Evolutionary conservation across 768 basidiomycete species (phyloP).

Genomic region (Kockovaella imperatae): DNA sequence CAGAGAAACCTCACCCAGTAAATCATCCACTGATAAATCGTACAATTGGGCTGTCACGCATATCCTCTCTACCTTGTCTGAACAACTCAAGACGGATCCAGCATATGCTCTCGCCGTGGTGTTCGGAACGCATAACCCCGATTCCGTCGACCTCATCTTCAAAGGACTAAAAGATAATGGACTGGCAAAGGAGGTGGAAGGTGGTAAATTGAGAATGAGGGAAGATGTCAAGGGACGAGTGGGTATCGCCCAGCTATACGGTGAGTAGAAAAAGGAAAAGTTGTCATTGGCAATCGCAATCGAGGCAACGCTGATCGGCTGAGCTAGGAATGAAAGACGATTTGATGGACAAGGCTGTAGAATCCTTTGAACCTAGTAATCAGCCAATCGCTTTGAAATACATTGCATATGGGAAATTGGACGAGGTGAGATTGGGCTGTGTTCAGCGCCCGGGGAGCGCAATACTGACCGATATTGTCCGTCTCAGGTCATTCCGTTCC

Average conservation of each 20-base stretch:
- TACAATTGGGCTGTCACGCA: constrained; percentile 59
- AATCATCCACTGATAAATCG: constrained; percentile 56
- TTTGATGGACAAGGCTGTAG: constrained; percentile 63
- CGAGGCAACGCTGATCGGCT: constrained; percentile 31
- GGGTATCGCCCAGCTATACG: constrained; percentile 73
- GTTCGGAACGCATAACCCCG: constrained; percentile 82
- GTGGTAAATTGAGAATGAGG: constrained; percentile 47
- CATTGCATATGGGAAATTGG: constrained; percentile 27
- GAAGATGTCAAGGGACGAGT: constrained; percentile 60
- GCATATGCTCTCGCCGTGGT: constrained; percentile 56
- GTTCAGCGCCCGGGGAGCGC: too few species aligned
- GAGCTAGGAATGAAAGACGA: constrained; percentile 81
- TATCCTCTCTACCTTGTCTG: constrained; percentile 55
- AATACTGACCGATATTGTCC: constrained; percentile 43
- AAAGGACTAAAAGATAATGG: constrained; percentile 55
- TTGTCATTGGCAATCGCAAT: background rate
- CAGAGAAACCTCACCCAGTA: constrained; percentile 14
- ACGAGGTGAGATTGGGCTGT: constrained; percentile 10
- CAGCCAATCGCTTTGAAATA: constrained; percentile 68
- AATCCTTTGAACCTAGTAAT: constrained; percentile 49
- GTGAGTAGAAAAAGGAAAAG: constrained; percentile 48
- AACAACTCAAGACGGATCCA: constrained; percentile 40
- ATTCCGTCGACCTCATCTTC: constrained; percentile 58
- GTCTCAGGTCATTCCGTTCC: constrained; percentile 68
- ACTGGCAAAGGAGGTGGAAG: constrained; percentile 48